Evolutionary conservation across 1,284 basidiomycete species (phyloP).

Genomic region (Pascua sp.): DNA sequence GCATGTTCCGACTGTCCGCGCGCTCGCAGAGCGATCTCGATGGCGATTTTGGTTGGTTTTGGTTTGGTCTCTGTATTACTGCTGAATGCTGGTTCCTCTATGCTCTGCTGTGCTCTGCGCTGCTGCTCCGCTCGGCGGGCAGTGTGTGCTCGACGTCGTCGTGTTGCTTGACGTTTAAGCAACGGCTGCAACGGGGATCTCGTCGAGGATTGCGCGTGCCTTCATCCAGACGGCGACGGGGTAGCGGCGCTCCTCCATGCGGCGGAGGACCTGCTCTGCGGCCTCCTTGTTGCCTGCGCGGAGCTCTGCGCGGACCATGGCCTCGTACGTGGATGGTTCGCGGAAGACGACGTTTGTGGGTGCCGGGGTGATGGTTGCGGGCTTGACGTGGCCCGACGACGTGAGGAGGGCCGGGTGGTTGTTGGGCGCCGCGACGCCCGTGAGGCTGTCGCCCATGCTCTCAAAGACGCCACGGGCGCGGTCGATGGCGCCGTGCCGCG

Average conservation of each 20-base stretch:
- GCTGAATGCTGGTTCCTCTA: no score
- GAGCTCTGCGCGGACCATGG: conserved; percentile 91
- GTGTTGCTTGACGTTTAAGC: no score
- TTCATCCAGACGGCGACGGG: conserved; percentile 44
- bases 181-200: not conserved
- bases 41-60: no score
- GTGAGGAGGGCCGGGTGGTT: conserved; percentile 69
- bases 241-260: conserved; percentile 62
- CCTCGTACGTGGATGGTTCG: conserved; percentile 75
- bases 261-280: conserved; percentile 61
- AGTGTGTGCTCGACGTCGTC: no score
- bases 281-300: conserved; percentile 67
- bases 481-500: conserved; percentile 66
- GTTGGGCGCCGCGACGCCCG: conserved; percentile 79
- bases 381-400: conserved; percentile 48
- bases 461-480: conserved; percentile 77
- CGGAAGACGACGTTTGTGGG: conserved; percentile 62
- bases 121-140: no score
- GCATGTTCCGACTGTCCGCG: no score
- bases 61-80: no score
- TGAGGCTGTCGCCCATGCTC: conserved; percentile 69
- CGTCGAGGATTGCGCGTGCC: conserved; percentile 33
- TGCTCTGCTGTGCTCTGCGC: no score
- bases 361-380: conserved; percentile 51
- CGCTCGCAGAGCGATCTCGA: no score